Evolutionary conservation across 345 rosid species (phyloP), one percentile per base, ranked within the genome.

Genomic region (Euclidium syriacum): DNA sequence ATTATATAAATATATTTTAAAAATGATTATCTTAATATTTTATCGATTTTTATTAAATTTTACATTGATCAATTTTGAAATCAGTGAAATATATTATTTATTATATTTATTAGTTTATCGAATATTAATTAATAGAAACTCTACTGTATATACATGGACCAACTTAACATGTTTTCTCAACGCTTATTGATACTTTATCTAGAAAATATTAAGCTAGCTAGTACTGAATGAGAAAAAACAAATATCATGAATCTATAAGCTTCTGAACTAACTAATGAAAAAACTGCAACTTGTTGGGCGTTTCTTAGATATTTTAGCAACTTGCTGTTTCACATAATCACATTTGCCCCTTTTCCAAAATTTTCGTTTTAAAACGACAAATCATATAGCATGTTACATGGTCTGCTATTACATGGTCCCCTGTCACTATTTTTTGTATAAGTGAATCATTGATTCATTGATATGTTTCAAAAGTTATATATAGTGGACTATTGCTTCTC

Each of bases 271-370:
- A 64, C 51, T 19, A 20, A 29, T 30, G 52, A 64, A 52, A 41
- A 52, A 52, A 43, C 40, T 64, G 61, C 41, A 41, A 64, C 10
- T 2, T 52, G 38, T 36, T 39, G 61, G 52, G 15, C 15, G 52
- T 59, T 73, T 64, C 60, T 52, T 42, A 64, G 61, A 52, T 64
- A 41, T 64, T 23, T 55, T 63, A 52, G 60, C 42, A 64, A 29
- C 30, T 6, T 17, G 19, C 10, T 25, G 19, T 26, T 62, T 62
- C 58, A 38, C 39, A 18, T 38, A 26, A 49, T 62, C 58, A 38
- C 39, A 18, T 38, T 19, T 51, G 2, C 48, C 27, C 10, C 11
- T 41, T 34, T 40, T 14, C 17, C 41, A 52, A 22, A 10, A 41
- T 30, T 30, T n/a, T 7, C 52, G 41, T 10, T 46, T 30, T 20